A percentile compares a stretch with the other conserved stretches of the same genome.
Evolutionary conservation across 768 basidiomycete species (phyloP).

Genomic region (Nevesoporus exiguus): DNA sequence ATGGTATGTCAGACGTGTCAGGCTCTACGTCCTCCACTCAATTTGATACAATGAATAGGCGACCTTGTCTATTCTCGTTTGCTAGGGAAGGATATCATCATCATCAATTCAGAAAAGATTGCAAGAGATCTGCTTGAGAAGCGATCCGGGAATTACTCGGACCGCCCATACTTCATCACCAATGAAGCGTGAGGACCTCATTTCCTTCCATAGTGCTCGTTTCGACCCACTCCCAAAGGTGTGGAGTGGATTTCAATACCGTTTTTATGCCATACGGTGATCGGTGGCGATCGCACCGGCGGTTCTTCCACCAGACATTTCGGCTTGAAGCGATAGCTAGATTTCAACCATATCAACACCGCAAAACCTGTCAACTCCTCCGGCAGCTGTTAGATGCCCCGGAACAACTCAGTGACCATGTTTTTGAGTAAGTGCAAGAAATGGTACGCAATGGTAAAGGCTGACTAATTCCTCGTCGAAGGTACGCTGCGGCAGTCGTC

Average conservation of each 20-base stretch:
- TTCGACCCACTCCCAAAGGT: neutral
- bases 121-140: neutral
- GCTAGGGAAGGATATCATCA: neutral
- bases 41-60: neutral
- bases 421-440: constrained; percentile 27
- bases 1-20: neutral
- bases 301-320: neutral
- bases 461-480: neutral
- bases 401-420: constrained; percentile 29
- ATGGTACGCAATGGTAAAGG: neutral
- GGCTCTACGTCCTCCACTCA: neutral
- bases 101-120: neutral
- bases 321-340: neutral
- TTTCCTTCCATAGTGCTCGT: neutral
- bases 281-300: neutral
- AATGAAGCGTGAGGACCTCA: neutral
- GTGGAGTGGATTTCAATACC: neutral
- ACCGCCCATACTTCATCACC: neutral
- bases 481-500: constrained; percentile 14
- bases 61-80: neutral
- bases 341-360: neutral
- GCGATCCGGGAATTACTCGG: neutral
- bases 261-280: neutral
- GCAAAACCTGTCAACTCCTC: constrained; percentile 18
- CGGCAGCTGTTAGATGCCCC: constrained; percentile 31